phyloP scores from a whole-genome alignment of 192 early-diverging fungal genomes.

The Podila minutissima region DNA sequence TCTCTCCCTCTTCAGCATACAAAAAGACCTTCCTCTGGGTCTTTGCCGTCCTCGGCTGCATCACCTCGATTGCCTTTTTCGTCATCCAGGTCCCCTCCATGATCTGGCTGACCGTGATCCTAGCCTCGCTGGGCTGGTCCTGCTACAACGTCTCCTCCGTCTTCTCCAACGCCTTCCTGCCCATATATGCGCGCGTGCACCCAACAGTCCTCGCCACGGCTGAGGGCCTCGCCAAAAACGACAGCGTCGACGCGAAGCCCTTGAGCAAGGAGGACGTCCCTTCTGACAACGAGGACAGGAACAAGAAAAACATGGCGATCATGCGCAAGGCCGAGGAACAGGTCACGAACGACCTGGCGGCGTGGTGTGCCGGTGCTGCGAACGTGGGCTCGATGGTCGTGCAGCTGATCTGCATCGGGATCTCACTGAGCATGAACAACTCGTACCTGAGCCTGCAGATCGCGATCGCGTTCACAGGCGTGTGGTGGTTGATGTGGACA shows the following conservation, averaged over 20 bases:
- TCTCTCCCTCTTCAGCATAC: constrained; percentile 13
- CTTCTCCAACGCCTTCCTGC: constrained; percentile 65
- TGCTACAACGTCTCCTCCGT: constrained; percentile 58
- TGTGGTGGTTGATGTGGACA: constrained; percentile 61
- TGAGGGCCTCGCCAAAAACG: background rate
- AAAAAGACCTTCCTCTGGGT: constrained; percentile 25
- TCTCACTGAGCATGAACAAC: constrained; percentile 46
- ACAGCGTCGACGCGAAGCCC: background rate
- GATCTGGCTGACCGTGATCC: constrained; percentile 24
- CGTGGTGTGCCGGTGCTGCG: constrained; percentile 38
- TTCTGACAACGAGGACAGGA: too few relatives aligned
- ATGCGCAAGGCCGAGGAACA: constrained; percentile 38
- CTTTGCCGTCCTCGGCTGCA: constrained; percentile 47
- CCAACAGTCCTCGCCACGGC: constrained; percentile 48
- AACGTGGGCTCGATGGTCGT: constrained; percentile 33
- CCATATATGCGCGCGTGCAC: constrained; percentile 52
- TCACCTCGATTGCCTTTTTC: constrained; percentile 35
- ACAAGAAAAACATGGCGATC: background rate
- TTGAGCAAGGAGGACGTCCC: background rate
- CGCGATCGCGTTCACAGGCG: constrained; percentile 51
- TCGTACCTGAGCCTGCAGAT: constrained; percentile 50
- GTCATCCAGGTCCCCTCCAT: constrained; percentile 14
- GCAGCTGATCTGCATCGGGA: constrained; percentile 24
- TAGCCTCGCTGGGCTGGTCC: constrained; percentile 42
- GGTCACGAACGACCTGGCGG: constrained; percentile 55